These are phyloP conservation scores for Aspergillus olivimuriae DNA, from an alignment of 495 filamentous ascomycete genomes.

Conservation along the genomic window DNA sequence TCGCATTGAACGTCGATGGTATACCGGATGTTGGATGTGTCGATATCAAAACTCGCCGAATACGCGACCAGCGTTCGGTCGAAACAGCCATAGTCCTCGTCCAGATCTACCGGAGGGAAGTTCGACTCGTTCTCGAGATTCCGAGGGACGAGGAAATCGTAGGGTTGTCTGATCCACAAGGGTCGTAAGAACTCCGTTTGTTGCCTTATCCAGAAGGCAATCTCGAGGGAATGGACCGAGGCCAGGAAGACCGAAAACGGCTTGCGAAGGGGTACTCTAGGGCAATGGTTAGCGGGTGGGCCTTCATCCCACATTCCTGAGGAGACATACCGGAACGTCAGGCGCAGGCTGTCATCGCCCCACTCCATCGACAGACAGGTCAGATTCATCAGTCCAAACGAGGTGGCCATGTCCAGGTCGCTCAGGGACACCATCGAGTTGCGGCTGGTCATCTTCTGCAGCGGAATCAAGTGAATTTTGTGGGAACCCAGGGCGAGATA, in stretches of 20 bases:
- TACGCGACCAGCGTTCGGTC: conserved; percentile 83
- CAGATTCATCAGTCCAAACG: conserved; percentile 72
- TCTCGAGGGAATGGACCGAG: conserved; percentile 68
- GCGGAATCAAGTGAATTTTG: conserved; percentile 72
- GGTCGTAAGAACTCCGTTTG: conserved; percentile 76
- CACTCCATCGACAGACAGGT: conserved; percentile 59
- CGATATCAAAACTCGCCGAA: conserved; percentile 68
- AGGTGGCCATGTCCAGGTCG: conserved; percentile 42
- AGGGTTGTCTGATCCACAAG: conserved; percentile 68
- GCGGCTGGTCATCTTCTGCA: conserved; percentile 55
- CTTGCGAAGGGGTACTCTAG: conserved; percentile 58
- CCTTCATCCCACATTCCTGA: too few species aligned
- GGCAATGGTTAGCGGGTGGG: conserved; percentile 10
- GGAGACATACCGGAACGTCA: conserved; percentile 79
- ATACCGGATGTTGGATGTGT: conserved; percentile 69
- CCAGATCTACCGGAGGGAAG: conserved; percentile 53
- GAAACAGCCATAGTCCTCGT: conserved; percentile 74
- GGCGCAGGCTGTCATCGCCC: conserved; percentile 77
- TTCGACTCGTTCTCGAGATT: conserved; percentile 55
- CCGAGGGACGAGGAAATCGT: conserved; percentile 56
- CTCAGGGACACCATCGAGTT: conserved; percentile 48
- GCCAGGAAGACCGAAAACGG: conserved; percentile 66
- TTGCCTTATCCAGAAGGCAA: conserved; percentile 66
- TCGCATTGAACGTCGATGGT: conserved; percentile 68
- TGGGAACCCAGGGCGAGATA: conserved; percentile 83